phyloP scores from a whole-genome alignment of 1,139 yeast genomes.

The Geotrichum restrictum region DNA sequence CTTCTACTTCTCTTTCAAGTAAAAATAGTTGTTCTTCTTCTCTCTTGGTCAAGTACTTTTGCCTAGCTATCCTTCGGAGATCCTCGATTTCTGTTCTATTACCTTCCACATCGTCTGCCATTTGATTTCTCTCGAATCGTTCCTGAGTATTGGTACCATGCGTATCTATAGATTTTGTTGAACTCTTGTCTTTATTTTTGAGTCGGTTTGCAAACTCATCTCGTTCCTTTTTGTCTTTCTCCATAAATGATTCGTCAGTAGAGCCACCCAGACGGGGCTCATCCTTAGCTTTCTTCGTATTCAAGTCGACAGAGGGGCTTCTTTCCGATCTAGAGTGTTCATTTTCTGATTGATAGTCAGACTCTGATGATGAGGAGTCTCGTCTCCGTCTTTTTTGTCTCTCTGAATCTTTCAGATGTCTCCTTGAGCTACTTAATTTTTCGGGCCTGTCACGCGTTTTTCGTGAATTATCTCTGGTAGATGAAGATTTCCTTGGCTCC shows the following conservation, averaged over 20 bases:
- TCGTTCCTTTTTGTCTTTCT: conserved; percentile 31
- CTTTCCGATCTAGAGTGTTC: conserved; percentile 3
- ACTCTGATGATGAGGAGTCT: conserved; percentile 7
- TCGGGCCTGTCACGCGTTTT: background rate
- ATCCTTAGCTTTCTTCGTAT: conserved; percentile 14
- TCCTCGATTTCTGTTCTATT: conserved; percentile 31
- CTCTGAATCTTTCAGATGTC: background rate
- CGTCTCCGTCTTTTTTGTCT: conserved; percentile 7
- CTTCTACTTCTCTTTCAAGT: conserved; percentile 48
- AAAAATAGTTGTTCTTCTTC: conserved; percentile 46
- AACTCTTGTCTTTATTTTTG: conserved; percentile 27
- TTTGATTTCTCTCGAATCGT: conserved; percentile 23
- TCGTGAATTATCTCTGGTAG: background rate
- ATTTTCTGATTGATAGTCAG: conserved; percentile 15
- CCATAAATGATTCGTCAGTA: conserved; percentile 24
- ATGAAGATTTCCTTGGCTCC: background rate
- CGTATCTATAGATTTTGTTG: conserved; percentile 18
- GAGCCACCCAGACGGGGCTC: background rate
- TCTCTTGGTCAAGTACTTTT: conserved; percentile 46
- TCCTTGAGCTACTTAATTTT: background rate
- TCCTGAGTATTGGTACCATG: conserved; percentile 2
- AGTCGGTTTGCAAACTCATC: conserved; percentile 36
- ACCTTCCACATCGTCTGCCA: conserved; percentile 28
- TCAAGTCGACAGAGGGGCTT: conserved; percentile 11
- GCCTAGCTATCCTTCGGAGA: conserved; percentile 48